Percentiles rank a stretch among this genome's conserved stretches.
These are phyloP conservation scores for Myxozyma udenii DNA, from an alignment of 805 yeast species.

Conservation along the genomic window DNA sequence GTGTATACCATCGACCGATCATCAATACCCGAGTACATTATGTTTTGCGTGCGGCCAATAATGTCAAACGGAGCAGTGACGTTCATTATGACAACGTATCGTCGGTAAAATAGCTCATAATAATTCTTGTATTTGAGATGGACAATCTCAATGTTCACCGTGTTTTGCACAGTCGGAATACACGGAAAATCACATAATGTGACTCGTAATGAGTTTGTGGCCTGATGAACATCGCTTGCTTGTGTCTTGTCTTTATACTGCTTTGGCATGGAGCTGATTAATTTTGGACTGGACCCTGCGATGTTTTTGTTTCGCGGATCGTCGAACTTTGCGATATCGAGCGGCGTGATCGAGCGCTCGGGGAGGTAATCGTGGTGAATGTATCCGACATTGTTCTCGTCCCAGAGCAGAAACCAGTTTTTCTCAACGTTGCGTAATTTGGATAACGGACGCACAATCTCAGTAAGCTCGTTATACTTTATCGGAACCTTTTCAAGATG, in stretches of 20 bases:
- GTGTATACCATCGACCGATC: conserved; percentile 10
- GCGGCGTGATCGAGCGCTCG: neutral
- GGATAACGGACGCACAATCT: conserved; percentile 12
- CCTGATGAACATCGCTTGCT: conserved; percentile 16
- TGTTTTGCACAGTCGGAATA: conserved; percentile 20
- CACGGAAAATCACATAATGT: conserved; percentile 21
- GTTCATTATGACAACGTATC: conserved; percentile 19
- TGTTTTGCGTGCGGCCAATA: conserved; percentile 16
- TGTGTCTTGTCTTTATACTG: neutral
- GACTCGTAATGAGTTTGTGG: conserved; percentile 18
- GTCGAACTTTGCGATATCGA: neutral
- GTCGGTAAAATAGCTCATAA: conserved; percentile 12
- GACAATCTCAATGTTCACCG: conserved; percentile 11
- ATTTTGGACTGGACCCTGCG: neutral
- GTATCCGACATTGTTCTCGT: conserved; percentile 7
- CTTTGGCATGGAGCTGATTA: neutral
- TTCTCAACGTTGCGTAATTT: conserved; percentile 13
- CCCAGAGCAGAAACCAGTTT: conserved; percentile 21
- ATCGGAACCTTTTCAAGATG: conserved; percentile 13
- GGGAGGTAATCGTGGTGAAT: conserved; percentile 15
- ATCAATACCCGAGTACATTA: conserved; percentile 21
- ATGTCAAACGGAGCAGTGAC: conserved; percentile 19
- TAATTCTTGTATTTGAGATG: conserved; percentile 8
- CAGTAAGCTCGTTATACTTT: conserved; percentile 14
- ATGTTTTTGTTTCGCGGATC: neutral